These are phyloP conservation scores for Leishmania martiniquensis DNA, from an alignment of 208 protist species.

Conservation along the genomic window DNA sequence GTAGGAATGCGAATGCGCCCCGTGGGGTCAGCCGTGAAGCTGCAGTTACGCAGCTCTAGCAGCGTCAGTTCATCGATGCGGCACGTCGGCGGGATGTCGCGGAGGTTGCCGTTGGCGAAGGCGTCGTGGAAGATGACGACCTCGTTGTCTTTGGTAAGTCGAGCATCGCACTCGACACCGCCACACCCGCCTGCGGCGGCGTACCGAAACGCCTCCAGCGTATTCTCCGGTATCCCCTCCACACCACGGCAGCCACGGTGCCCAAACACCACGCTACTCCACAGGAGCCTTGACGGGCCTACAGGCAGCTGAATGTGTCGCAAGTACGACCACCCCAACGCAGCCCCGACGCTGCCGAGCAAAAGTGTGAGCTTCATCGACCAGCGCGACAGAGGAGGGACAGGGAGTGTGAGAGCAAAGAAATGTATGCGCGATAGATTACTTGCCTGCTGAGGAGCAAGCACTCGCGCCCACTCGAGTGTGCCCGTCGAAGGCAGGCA, in stretches of 20 bases:
- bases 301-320: slow-evolving; percentile 75
- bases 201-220: slow-evolving; percentile 86
- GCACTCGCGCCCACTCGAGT: background rate
- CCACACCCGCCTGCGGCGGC: slow-evolving; percentile 66
- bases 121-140: slow-evolving; percentile 87
- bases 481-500: background rate
- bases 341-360: slow-evolving; percentile 35
- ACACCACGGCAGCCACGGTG: slow-evolving; percentile 86
- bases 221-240: slow-evolving; percentile 84
- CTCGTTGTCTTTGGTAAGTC: slow-evolving; percentile 88
- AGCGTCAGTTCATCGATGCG: slow-evolving; percentile 79
- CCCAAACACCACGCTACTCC: slow-evolving; percentile 85
- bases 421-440: background rate
- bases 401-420: background rate
- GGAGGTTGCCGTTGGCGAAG: slow-evolving; percentile 46
- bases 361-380: slow-evolving; percentile 28
- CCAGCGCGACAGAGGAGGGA: slow-evolving; percentile 8
- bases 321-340: slow-evolving; percentile 68
- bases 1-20: slow-evolving; percentile 79
- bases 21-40: slow-evolving; percentile 67
- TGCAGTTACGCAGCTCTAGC: slow-evolving; percentile 71
- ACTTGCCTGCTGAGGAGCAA: background rate
- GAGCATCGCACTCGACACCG: slow-evolving; percentile 86
- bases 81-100: slow-evolving; percentile 39
- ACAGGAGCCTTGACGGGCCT: slow-evolving; percentile 74